Percentiles rank a stretch among this genome's conserved stretches.
Conservation (phyloP, 495 filamentous ascomycete genomes). For the Trichoderma virens region DNA sequence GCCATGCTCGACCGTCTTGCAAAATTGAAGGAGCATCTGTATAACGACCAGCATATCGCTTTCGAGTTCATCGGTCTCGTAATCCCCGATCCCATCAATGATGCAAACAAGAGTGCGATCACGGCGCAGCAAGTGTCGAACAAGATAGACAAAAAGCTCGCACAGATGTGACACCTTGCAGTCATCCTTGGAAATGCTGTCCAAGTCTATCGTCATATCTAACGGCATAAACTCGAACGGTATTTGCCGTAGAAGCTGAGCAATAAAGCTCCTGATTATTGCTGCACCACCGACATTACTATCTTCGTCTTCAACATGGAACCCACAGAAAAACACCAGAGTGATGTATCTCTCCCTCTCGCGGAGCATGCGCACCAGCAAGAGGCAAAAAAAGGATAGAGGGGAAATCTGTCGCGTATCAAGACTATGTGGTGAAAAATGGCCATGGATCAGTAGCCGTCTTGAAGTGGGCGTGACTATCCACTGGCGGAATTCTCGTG, state of each 20-base stretch:
- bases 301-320: not conserved
- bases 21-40: not conserved
- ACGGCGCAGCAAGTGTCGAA: not conserved
- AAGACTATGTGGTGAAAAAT: not conserved
- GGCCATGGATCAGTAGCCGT: not conserved
- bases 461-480: not conserved
- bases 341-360: not conserved
- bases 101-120: not conserved
- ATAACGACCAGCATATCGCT: not conserved
- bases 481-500: not conserved
- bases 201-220: not conserved
- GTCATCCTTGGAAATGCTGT: not conserved
- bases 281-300: not conserved
- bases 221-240: not conserved
- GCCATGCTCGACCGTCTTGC: not conserved
- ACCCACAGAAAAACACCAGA: not conserved
- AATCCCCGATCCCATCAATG: not conserved
- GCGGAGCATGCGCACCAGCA: not conserved
- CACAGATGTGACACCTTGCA: not conserved
- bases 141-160: not conserved
- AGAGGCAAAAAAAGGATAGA: not conserved
- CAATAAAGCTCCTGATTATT: not conserved
- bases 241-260: not conserved
- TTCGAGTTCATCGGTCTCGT: not conserved
- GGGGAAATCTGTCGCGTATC: not conserved